Base-by-base conservation (phyloP, 1,284 basidiomycete genomes). In the Ganoderma meredithae region DNA sequence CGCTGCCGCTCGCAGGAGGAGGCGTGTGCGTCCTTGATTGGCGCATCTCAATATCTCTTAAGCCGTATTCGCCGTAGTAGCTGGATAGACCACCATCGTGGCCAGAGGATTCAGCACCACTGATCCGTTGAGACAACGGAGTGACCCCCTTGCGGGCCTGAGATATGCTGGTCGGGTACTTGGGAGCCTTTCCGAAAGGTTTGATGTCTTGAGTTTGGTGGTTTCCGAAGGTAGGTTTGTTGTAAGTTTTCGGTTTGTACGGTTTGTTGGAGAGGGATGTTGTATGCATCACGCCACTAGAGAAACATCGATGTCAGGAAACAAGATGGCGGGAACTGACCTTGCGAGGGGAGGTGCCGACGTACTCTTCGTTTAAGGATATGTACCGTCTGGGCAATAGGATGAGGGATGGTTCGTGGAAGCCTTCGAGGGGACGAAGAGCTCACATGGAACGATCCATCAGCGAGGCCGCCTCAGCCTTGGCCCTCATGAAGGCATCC, bases 321-420 rank as follows among this genome's bases (percentile, higher is more conserved):
- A 17, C 27, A 43, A 47, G 27, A 36, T 58, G 43, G 36, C 60
- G 52, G 41, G 53, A 72, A 72, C 71, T 72, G 71, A 72, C 71
- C 71, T 72, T 72, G 17, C 17, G 65, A 36, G 60, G 22, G 47
- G 47, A 65, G 22, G 58, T 62, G 59, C 69, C 67, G 63, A 72
- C 71, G 69, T 72, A 72, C 71, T 72, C 71, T 72, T 72, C 71
- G 65, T 71, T 72, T 39, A 72, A 53, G 36, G 71, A 72, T 10
- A 72, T 71, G 63, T 72, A 72, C 25, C 69, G 69, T 43, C 71
- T 72, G 27, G 60, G 17, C 43, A 25, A 6, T 8, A 55, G 17
- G 17, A 66, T 44, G n/a, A 52, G 17, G 44, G 43, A 58, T 22
- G 40, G 49, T 44, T 55, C 9, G 39, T 60, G 39, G 33, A 41